Percentiles rank a stretch among this genome's conserved stretches.
These are phyloP conservation scores for Abelmoschus esculentus DNA, from an alignment of 345 rosid genomes.

Conservation along the genomic window DNA sequence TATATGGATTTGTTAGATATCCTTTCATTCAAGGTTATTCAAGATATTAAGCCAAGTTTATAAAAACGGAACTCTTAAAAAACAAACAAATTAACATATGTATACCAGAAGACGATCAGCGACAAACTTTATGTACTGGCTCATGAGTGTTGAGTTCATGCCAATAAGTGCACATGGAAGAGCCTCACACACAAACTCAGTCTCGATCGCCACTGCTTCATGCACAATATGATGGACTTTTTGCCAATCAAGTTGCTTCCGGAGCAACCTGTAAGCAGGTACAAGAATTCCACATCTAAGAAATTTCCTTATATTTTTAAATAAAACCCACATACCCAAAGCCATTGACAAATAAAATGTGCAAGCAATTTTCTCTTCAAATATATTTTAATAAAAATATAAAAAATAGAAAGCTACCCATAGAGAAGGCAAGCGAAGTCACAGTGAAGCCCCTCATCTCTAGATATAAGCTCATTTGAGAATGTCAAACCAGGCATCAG, in stretches of 20 bases:
- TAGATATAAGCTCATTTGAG: slow-evolving; percentile 87
- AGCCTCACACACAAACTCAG: slow-evolving; percentile 78
- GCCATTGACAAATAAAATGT: neutral
- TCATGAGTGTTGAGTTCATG: slow-evolving; percentile 84
- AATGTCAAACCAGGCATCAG: slow-evolving; percentile 93
- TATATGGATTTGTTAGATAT: neutral
- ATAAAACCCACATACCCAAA: neutral
- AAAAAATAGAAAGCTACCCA: slow-evolving; percentile 32
- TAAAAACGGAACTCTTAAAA: neutral
- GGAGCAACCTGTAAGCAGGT: slow-evolving; percentile 46
- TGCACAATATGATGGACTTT: slow-evolving; percentile 59
- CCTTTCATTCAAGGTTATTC: neutral
- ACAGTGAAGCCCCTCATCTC: slow-evolving; percentile 92
- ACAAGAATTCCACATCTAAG: neutral
- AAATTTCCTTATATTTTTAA: neutral
- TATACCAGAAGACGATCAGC: slow-evolving; percentile 85
- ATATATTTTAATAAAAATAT: neutral
- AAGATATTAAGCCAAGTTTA: neutral
- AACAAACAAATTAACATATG: neutral
- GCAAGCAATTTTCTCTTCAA: neutral
- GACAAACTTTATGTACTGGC: slow-evolving; percentile 84
- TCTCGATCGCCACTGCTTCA: slow-evolving; percentile 87
- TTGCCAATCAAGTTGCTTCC: slow-evolving; percentile 46
- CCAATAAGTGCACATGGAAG: slow-evolving; percentile 87
- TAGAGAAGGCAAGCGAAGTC: slow-evolving; percentile 93